Conservation (phyloP, 208 protist genomes). For the Leptomonas pyrrhocoris region DNA sequence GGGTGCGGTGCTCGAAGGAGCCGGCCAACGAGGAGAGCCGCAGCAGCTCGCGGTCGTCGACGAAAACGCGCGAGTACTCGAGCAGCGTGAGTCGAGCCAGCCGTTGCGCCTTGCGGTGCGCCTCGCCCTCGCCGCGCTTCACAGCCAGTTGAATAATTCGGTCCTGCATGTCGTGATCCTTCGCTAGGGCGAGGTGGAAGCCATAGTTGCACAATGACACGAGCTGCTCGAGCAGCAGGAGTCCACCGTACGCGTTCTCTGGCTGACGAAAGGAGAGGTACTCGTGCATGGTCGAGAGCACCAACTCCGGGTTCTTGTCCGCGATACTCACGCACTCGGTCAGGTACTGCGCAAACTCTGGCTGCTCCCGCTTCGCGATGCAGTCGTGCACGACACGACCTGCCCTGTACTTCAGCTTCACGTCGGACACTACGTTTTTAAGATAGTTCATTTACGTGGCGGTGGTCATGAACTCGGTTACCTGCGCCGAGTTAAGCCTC, state of each 20-base stretch:
- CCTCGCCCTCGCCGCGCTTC: constrained; percentile 46
- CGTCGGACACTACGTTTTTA: constrained; percentile 46
- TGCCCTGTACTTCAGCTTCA: constrained; percentile 54
- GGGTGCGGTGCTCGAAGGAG: constrained; percentile 66
- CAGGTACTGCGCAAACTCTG: constrained; percentile 23
- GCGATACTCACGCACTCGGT: constrained; percentile 58
- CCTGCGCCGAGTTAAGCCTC: neutral
- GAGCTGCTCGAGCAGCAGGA: constrained; percentile 78
- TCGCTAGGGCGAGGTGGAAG: constrained; percentile 78
- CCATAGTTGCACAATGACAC: constrained; percentile 73
- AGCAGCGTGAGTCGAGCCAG: constrained; percentile 76
- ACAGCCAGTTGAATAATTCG: constrained; percentile 63
- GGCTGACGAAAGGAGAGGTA: constrained; percentile 37
- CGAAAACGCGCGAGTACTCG: constrained; percentile 89
- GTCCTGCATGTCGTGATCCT: constrained; percentile 56
- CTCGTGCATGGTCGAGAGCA: constrained; percentile 52
- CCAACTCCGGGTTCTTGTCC: constrained; percentile 56
- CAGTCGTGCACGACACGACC: constrained; percentile 48
- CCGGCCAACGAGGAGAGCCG: constrained; percentile 58
- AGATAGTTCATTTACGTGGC: constrained; percentile 69
- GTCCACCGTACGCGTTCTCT: constrained; percentile 42
- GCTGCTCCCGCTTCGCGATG: constrained; percentile 25
- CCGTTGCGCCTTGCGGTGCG: constrained; percentile 63
- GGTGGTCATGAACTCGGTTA: neutral
- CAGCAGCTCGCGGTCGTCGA: constrained; percentile 61